Conservation (phyloP, 495 filamentous ascomycete species). For the Aspergillus funiculosus region DNA sequence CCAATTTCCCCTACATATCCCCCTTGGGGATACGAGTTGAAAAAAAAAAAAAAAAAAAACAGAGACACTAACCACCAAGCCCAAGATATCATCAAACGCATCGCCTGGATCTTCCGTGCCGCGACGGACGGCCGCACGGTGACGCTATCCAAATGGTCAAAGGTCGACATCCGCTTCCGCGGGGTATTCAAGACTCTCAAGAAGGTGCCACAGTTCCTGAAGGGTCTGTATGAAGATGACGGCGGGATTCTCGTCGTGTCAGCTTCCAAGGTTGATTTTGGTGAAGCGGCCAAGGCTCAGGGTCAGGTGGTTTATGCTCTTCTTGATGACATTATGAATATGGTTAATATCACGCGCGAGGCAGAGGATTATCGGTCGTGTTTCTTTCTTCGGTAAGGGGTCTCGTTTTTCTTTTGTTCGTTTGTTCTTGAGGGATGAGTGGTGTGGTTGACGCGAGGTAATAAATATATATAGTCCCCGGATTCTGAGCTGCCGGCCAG, state of each 20-base stretch:
- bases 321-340: slow-evolving; percentile 23
- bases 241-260: neutral
- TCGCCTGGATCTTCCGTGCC: slow-evolving; percentile 27
- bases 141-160: slow-evolving; percentile 23
- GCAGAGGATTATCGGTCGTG: slow-evolving; percentile 6
- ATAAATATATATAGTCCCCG: slow-evolving; percentile 15
- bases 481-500: slow-evolving; percentile 16
- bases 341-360: slow-evolving; percentile 18
- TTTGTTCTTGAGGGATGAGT: neutral
- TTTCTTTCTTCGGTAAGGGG: slow-evolving; percentile 23
- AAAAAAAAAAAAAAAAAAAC: neutral
- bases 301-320: slow-evolving; percentile 27
- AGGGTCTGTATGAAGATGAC: slow-evolving; percentile 21
- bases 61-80: neutral
- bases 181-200: slow-evolving; percentile 27
- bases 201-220: slow-evolving; percentile 22
- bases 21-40: neutral
- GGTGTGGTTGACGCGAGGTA: neutral
- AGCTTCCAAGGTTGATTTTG: slow-evolving; percentile 1
- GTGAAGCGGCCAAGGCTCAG: slow-evolving; percentile 15
- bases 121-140: slow-evolving; percentile 18
- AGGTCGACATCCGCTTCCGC: slow-evolving; percentile 26
- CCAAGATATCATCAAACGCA: slow-evolving; percentile 19
- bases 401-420: neutral
- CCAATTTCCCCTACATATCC: neutral